Evolutionary conservation across 2,329 filamentous ascomycete species (phyloP).

Genomic region (Drechslera avenae): DNA sequence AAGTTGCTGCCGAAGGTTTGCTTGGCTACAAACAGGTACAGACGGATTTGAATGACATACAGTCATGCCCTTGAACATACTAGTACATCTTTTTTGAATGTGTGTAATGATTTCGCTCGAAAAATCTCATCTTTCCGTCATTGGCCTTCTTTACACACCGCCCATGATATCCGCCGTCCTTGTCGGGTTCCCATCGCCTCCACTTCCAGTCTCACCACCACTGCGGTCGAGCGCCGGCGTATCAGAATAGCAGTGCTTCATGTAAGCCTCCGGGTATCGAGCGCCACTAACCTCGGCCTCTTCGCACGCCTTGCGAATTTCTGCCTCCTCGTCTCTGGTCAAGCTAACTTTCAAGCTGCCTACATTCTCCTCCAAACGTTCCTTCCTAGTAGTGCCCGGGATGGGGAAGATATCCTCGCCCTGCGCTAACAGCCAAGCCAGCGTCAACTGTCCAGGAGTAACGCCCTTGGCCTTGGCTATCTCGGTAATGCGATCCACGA

Average conservation of each 20-base stretch:
- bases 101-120: neutral
- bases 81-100: neutral
- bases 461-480: slow-evolving; percentile 55
- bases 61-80: neutral
- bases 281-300: slow-evolving; percentile 51
- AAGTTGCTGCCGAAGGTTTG: neutral
- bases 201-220: neutral
- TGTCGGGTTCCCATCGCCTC: slow-evolving; percentile 3
- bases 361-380: slow-evolving; percentile 42
- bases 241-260: slow-evolving; percentile 46
- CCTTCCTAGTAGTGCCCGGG: slow-evolving; percentile 51
- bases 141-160: neutral
- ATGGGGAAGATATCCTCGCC: slow-evolving; percentile 63
- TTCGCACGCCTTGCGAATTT: slow-evolving; percentile 33
- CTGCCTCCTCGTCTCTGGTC: slow-evolving; percentile 35
- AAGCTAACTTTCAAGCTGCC: slow-evolving; percentile 33
- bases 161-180: slow-evolving; percentile 7
- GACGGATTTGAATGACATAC: neutral
- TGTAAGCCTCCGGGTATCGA: slow-evolving; percentile 49
- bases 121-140: no score
- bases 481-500: slow-evolving; percentile 38
- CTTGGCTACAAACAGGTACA: neutral
- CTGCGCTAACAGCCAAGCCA: slow-evolving; percentile 49
- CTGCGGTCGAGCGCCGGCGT: slow-evolving; percentile 39
- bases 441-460: slow-evolving; percentile 63